Evolutionary conservation across 139 green algal genomes (phyloP).

Genomic region (Microglena sp.): DNA sequence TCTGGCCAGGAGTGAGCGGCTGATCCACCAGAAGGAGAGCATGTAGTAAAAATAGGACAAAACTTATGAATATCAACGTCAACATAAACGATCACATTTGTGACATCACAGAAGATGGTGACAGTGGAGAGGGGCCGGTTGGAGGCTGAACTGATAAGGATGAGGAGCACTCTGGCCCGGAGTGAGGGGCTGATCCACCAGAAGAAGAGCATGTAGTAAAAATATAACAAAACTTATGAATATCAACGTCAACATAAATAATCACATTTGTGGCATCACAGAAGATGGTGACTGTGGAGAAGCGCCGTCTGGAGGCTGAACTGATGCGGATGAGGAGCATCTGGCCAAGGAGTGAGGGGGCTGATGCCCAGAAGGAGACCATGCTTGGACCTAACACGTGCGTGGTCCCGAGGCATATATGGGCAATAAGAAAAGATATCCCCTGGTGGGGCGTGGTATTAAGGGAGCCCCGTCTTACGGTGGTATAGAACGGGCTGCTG

Average conservation of each 20-base stretch:
- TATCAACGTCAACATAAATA: no score
- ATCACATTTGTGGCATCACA: no score
- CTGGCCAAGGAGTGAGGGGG: no score
- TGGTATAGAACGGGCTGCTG: no score
- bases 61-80: not conserved
- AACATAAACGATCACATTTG: not conserved
- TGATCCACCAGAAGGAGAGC: not conserved
- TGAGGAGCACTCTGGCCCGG: constrained; percentile 1
- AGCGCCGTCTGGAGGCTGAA: no score
- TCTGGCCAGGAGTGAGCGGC: not conserved
- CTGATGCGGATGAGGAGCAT: no score
- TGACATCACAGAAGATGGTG: not conserved
- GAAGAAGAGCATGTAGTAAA: constrained; percentile 11
- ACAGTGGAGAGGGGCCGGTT: not conserved
- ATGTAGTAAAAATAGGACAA: not conserved
- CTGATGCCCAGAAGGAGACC: no score
- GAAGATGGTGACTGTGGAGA: not conserved
- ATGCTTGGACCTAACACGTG: no score
- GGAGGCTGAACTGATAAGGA: constrained; percentile 2
- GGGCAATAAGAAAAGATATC: no score
- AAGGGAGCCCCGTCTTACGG: no score
- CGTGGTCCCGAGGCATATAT: no score
- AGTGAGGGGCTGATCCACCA: constrained; percentile 15
- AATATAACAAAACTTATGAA: constrained; percentile 15
- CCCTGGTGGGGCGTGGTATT: no score